Evolutionary conservation across 805 yeast species (phyloP).

Genomic region (Yamadazyma akitaensis): DNA sequence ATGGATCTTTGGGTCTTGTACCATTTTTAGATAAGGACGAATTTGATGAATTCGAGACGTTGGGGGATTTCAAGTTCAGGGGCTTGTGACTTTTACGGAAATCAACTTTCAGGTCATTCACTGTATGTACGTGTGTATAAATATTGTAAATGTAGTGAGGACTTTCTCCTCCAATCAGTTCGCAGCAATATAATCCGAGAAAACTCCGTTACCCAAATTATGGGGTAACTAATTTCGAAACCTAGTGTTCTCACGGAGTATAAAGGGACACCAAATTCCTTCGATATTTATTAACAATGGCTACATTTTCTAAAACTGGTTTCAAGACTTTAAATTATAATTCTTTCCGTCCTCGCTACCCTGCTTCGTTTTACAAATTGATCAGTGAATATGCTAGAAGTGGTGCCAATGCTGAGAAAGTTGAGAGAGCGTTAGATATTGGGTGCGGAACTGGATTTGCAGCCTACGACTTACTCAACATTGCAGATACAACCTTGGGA

Average conservation of each 20-base stretch:
- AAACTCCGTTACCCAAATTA: not conserved
- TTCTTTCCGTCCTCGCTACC: slow-evolving; percentile 43
- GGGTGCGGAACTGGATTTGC: slow-evolving; percentile 60
- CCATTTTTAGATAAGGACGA: slow-evolving; percentile 43
- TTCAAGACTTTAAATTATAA: slow-evolving; percentile 34
- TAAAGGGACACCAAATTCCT: not conserved
- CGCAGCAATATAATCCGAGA: slow-evolving; percentile 2
- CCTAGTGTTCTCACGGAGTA: not conserved
- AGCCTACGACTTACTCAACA: slow-evolving; percentile 39
- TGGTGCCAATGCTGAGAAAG: slow-evolving; percentile 9
- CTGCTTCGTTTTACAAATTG: slow-evolving; percentile 32
- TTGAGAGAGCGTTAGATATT: slow-evolving; percentile 31
- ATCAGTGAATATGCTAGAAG: slow-evolving; percentile 22
- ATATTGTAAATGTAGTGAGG: not conserved
- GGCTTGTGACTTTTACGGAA: not conserved
- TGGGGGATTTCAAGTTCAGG: not conserved
- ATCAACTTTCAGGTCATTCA: not conserved
- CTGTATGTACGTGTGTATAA: not conserved
- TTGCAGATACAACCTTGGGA: slow-evolving; percentile 39
- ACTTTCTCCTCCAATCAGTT: not conserved
- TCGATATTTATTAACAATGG: slow-evolving; percentile 17
- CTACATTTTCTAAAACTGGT: slow-evolving; percentile 30
- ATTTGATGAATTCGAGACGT: slow-evolving; percentile 2
- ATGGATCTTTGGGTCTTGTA: slow-evolving; percentile 75
- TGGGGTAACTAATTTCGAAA: not conserved